Conservation (phyloP, 495 filamentous ascomycete species). For the Aspergillus wentii region DNA sequence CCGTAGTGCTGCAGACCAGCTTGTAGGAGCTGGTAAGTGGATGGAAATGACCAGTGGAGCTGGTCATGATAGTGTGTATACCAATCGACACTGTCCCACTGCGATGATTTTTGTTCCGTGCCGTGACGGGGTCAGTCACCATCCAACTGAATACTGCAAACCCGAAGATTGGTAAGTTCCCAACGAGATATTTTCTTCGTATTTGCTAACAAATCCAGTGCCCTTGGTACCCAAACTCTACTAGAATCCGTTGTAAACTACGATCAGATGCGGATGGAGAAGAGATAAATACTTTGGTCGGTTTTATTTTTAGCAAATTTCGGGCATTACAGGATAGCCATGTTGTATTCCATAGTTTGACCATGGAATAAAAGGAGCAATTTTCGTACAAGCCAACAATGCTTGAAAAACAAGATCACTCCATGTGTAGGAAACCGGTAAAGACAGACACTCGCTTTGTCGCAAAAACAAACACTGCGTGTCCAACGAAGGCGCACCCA, state of each 20-base stretch:
- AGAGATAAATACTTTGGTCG: too few species aligned
- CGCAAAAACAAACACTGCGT: too few species aligned
- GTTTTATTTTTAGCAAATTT: too few species aligned
- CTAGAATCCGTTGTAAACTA: constrained; percentile 25
- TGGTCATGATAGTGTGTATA: constrained; percentile 59
- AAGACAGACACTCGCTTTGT: too few species aligned
- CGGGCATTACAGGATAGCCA: too few species aligned
- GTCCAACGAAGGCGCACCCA: too few species aligned
- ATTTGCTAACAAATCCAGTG: constrained; percentile 15
- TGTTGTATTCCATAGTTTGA: too few species aligned
- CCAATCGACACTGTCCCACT: constrained; percentile 49
- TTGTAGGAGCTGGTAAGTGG: constrained; percentile 31
- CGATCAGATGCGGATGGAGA: neutral
- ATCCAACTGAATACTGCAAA: constrained; percentile 53
- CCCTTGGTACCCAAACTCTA: constrained; percentile 29
- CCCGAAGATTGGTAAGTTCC: constrained; percentile 49
- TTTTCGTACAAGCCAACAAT: too few species aligned
- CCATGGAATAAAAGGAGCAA: too few species aligned
- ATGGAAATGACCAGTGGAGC: constrained; percentile 48
- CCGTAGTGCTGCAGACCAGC: constrained; percentile 45
- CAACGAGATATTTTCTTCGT: neutral
- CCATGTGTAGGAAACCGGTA: too few species aligned
- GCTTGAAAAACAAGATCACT: too few species aligned
- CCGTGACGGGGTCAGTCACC: constrained; percentile 56
- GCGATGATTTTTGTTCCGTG: constrained; percentile 64